Percentiles rank a stretch among this genome's conserved stretches.
Evolutionary conservation across 2,329 filamentous ascomycete species (phyloP).

Genomic region (Hymenoscyphus repandus): DNA sequence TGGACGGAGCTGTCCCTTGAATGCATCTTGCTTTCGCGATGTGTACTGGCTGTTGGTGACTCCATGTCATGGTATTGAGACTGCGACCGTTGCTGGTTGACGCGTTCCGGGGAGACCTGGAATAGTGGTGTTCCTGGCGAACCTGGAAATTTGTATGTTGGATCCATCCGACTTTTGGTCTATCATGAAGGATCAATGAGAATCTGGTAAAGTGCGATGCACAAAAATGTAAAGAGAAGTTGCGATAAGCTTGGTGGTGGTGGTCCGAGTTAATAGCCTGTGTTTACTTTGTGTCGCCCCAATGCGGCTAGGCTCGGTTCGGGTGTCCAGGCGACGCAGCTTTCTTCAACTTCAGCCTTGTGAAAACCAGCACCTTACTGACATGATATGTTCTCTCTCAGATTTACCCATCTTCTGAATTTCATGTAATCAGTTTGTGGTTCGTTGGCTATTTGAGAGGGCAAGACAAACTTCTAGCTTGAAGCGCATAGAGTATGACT

Average conservation of each 20-base stretch:
- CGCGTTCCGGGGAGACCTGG: constrained; percentile 57
- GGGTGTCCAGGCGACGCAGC: background rate
- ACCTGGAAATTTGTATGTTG: constrained; percentile 44
- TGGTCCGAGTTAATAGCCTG: background rate
- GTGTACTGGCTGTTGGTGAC: constrained; percentile 11
- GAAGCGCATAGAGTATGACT: too few relatives aligned
- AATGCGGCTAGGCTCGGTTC: background rate
- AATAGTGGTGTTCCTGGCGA: constrained; percentile 55
- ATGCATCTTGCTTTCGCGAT: constrained; percentile 16
- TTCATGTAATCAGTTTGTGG: too few relatives aligned
- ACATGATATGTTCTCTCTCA: too few relatives aligned
- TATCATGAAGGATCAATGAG: background rate
- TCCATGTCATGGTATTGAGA: constrained; percentile 18
- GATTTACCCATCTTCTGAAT: too few relatives aligned
- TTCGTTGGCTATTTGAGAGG: too few relatives aligned
- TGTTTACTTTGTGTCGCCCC: background rate
- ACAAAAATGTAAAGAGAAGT: background rate
- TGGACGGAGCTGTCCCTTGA: constrained; percentile 56
- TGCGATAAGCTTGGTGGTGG: background rate
- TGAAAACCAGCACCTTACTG: too few relatives aligned
- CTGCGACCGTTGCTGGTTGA: constrained; percentile 43
- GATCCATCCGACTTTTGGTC: constrained; percentile 35
- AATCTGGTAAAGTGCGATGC: background rate
- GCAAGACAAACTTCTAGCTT: too few relatives aligned
- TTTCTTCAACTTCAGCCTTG: background rate